These are phyloP conservation scores for Nakazawaea ambrosiae DNA, from an alignment of 805 yeast genomes.

Conservation along the genomic window DNA sequence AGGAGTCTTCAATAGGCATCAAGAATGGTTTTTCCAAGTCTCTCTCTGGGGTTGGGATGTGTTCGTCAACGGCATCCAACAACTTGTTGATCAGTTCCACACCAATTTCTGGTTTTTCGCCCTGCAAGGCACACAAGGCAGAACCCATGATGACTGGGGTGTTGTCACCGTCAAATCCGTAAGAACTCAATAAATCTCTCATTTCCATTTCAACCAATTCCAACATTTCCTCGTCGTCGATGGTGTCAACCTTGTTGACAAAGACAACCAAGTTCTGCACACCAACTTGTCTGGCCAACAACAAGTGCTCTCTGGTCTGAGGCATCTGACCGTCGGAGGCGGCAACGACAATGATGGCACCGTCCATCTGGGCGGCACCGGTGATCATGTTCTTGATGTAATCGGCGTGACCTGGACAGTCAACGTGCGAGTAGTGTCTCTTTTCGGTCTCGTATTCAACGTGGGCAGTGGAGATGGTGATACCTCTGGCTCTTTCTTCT, in stretches of 20 bases:
- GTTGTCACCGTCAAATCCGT: slow-evolving; percentile 97
- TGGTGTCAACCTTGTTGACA: slow-evolving; percentile 96
- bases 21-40: slow-evolving; percentile 94
- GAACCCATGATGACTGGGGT: slow-evolving; percentile 98
- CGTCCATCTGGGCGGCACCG: slow-evolving; percentile 99
- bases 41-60: slow-evolving; percentile 95
- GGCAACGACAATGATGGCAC: slow-evolving; percentile 98
- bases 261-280: slow-evolving; percentile 95
- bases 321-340: slow-evolving; percentile 99
- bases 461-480: slow-evolving; percentile 95
- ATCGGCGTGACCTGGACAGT: slow-evolving; percentile 99
- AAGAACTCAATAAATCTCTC: slow-evolving; percentile 88
- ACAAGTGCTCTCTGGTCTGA: slow-evolving; percentile 97
- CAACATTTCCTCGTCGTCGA: slow-evolving; percentile 98
- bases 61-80: slow-evolving; percentile 86
- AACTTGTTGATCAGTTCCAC: slow-evolving; percentile 73
- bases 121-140: slow-evolving; percentile 94
- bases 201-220: slow-evolving; percentile 99
- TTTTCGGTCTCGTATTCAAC: slow-evolving; percentile 93
- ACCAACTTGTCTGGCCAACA: slow-evolving; percentile 99
- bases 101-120: slow-evolving; percentile 85
- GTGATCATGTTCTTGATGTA: slow-evolving; percentile 98
- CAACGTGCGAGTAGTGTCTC: slow-evolving; percentile 96
- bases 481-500: slow-evolving; percentile 99
- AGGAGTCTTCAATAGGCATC: slow-evolving; percentile 95